A percentile compares a stretch with the other conserved stretches of the same genome.
Conservation (phyloP, 1,284 basidiomycete genomes). For the Cutaneotrichosporon spelunceum region DNA sequence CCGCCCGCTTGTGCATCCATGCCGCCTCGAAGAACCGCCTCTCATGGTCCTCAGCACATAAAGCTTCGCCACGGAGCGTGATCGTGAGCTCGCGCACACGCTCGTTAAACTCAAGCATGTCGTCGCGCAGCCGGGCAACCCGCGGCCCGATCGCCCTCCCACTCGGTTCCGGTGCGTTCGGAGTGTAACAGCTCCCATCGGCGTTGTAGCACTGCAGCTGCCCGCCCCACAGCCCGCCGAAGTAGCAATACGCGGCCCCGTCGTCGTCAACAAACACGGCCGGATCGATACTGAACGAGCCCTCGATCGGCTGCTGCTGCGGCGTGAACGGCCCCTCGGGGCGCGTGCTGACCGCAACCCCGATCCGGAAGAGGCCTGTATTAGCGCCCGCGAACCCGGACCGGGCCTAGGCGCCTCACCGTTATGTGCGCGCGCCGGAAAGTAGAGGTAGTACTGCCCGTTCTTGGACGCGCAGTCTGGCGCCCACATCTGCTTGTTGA, state of each 20-base stretch:
- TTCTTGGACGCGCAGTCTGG: constrained; percentile 35
- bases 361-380: constrained; percentile 42
- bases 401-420: constrained; percentile 23
- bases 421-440: constrained; percentile 40
- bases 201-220: constrained; percentile 39
- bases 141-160: constrained; percentile 33
- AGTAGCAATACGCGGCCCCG: constrained; percentile 37
- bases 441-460: constrained; percentile 41
- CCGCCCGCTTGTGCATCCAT: constrained; percentile 43
- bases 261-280: constrained; percentile 40
- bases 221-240: constrained; percentile 45
- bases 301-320: constrained; percentile 33
- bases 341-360: constrained; percentile 32
- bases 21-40: constrained; percentile 44
- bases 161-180: constrained; percentile 36
- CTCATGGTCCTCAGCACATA: constrained; percentile 39
- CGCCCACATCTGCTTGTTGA: constrained; percentile 41
- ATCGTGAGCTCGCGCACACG: constrained; percentile 31
- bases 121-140: constrained; percentile 30
- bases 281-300: constrained; percentile 40
- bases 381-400: neutral
- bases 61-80: constrained; percentile 27
- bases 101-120: constrained; percentile 37
- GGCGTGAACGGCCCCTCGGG: constrained; percentile 42
- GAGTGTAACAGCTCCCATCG: constrained; percentile 27